These are phyloP conservation scores for Candida stauntonica DNA, from an alignment of 805 yeast genomes.

Conservation along the genomic window DNA sequence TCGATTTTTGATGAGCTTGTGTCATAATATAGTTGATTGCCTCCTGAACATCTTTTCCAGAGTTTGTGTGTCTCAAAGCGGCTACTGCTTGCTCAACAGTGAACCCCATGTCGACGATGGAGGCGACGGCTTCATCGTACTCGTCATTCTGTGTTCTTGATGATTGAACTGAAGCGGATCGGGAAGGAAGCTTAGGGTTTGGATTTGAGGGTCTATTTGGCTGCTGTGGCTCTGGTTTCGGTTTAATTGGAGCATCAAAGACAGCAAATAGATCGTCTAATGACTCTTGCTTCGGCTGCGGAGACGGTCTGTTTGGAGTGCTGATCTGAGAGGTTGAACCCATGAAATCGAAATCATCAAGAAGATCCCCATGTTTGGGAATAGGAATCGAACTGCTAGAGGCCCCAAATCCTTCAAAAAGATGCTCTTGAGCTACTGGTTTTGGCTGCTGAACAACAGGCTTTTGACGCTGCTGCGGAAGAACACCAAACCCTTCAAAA, in stretches of 20 bases:
- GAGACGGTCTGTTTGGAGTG: conserved; percentile 2
- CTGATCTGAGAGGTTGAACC: neutral
- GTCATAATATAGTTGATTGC: conserved; percentile 68
- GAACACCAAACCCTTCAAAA: conserved; percentile 24
- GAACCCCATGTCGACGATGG: conserved; percentile 78
- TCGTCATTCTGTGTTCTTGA: conserved; percentile 17
- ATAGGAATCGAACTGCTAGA: neutral
- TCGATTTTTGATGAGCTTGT: conserved; percentile 44
- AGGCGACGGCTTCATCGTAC: conserved; percentile 55
- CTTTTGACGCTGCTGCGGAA: conserved; percentile 4
- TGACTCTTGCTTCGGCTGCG: conserved; percentile 4
- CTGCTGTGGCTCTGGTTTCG: neutral
- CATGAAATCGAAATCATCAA: conserved; percentile 17
- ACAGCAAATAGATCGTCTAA: conserved; percentile 31
- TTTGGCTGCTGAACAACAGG: conserved; percentile 1
- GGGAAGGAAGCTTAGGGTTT: too few relatives aligned
- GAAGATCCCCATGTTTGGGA: conserved; percentile 6
- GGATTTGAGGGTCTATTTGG: neutral
- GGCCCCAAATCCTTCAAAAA: conserved; percentile 22
- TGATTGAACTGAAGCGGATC: too few relatives aligned
- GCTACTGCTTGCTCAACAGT: conserved; percentile 51
- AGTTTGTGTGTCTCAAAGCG: conserved; percentile 49
- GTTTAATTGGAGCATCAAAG: conserved; percentile 22
- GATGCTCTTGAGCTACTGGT: conserved; percentile 8
- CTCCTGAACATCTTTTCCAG: conserved; percentile 54